A percentile compares a stretch with the other conserved stretches of the same genome.
Evolutionary conservation across 163 green algal genomes (phyloP).

Genomic region (Scenedesmus sp.): DNA sequence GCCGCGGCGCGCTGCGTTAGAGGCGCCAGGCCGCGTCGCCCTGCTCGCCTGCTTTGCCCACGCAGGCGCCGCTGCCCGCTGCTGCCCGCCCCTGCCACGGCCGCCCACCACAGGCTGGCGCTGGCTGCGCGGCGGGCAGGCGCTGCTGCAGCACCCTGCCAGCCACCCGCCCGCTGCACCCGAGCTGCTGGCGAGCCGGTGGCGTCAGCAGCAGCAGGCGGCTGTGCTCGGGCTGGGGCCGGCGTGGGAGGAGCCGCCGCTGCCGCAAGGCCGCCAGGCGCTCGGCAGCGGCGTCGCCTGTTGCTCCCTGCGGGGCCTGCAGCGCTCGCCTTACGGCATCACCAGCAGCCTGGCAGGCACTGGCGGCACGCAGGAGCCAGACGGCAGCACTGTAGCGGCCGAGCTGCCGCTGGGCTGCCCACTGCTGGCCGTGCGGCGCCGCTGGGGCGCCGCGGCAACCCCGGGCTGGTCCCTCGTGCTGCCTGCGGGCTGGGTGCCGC

Average conservation of each 20-base stretch:
- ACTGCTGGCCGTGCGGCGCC: conserved; percentile 16
- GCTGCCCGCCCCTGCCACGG: no score
- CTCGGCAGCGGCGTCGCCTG: no score
- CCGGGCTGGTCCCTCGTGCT: conserved; percentile 31
- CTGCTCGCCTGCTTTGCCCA: no score
- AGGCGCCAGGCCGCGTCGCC: no score
- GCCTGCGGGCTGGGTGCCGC: conserved; percentile 30
- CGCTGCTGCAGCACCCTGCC: conserved; percentile 5
- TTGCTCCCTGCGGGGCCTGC: neutral
- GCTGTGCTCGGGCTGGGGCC: conserved; percentile 11
- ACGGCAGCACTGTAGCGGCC: neutral
- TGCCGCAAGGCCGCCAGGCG: neutral
- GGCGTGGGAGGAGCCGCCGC: conserved; percentile 21
- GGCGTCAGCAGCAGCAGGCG: conserved; percentile 37
- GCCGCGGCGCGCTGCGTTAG: no score
- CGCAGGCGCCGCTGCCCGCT: no score
- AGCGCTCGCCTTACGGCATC: conserved; percentile 28
- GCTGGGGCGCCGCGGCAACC: neutral
- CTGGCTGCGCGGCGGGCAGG: neutral
- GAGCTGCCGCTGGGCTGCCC: conserved; percentile 13
- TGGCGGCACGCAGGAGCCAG: neutral
- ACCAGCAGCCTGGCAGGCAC: conserved; percentile 17
- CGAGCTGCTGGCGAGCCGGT: conserved; percentile 14
- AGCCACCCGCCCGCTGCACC: neutral
- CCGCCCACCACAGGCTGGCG: conserved; percentile 10